Base-by-base conservation (phyloP, 495 filamentous ascomycete genomes). In the Aspergillus wentii region DNA sequence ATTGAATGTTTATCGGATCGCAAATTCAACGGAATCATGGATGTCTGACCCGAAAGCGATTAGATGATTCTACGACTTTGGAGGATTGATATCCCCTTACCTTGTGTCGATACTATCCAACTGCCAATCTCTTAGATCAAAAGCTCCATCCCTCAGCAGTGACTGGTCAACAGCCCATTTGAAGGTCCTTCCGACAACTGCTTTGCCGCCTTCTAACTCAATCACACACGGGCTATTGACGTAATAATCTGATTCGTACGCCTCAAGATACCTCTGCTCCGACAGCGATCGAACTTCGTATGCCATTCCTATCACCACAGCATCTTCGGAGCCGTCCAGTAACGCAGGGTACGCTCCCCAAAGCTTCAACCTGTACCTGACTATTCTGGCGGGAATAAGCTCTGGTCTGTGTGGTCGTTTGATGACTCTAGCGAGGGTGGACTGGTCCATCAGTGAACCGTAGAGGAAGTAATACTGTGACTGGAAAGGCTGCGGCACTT, bases 381-480 rank as follows among this genome's bases (percentile, higher is more conserved):
- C 22, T 4, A 45, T 33, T 13, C 14, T 16, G 5, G 41, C 42
- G 3, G 17, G 33, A 4, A 10, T 16, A 13, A 45, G n/a, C 2
- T 9, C 28, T 8, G 39, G 36, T n/a, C 26, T 10, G 17, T 40
- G 8, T 3, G 41, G 25, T 3, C 44, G 17, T 2, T 30, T 33
- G 11, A 56, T 26, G 14, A 43, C 30, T 0, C 33, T 8, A 3
- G 30, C 21, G 1, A 57, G 38, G 9, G 17, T 22, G 1, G 38
- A 27, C 1, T 35, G 39, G 8, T 55, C 34, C 8, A 38, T 36
- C 2, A 57, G 35, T n/a, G 43, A 44, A 29, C 51, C 46, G 25
- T 57, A 51, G 39, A 57, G 49, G 26, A 55, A 57, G 43, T 52
- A 61, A 33, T 37, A 33, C 15, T 42, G 29, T 42, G 26, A 23